phyloP scores from a whole-genome alignment of 2,329 filamentous ascomycete genomes.

The Exophiala sideris region DNA sequence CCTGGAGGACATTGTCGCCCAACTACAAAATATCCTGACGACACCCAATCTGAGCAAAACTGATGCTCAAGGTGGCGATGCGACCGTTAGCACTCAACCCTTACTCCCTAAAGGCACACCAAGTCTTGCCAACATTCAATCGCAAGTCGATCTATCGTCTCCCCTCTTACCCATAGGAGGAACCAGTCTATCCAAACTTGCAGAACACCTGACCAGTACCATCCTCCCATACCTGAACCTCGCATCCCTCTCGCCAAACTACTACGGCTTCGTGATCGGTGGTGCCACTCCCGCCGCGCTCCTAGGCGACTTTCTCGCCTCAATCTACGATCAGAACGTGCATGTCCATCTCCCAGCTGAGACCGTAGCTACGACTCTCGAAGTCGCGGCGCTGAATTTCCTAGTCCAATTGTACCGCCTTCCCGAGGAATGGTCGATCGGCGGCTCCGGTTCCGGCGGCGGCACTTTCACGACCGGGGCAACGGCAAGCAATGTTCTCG shows the following conservation, averaged over 20 bases:
- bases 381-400: constrained; percentile 68
- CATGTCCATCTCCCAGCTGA: constrained; percentile 76
- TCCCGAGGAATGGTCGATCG: constrained; percentile 49
- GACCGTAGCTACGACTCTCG: constrained; percentile 71
- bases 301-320: constrained; percentile 80
- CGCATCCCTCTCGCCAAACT: constrained; percentile 62
- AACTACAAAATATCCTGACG: neutral
- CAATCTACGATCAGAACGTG: constrained; percentile 77
- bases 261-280: constrained; percentile 89
- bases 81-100: neutral
- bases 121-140: neutral
- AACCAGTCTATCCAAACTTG: constrained; percentile 4
- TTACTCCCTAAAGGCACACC: neutral
- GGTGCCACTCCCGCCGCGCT: constrained; percentile 74
- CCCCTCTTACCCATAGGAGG: neutral
- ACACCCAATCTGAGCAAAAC: neutral
- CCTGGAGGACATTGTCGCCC: neutral
- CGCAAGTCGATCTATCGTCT: neutral
- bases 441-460: constrained; percentile 45
- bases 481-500: constrained; percentile 63
- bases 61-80: too few species aligned
- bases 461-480: constrained; percentile 75
- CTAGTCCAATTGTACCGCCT: constrained; percentile 66
- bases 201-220: constrained; percentile 38
- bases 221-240: constrained; percentile 60